phyloP scores from a whole-genome alignment of 1,284 basidiomycete genomes.

The Melampsora larici-populina region DNA sequence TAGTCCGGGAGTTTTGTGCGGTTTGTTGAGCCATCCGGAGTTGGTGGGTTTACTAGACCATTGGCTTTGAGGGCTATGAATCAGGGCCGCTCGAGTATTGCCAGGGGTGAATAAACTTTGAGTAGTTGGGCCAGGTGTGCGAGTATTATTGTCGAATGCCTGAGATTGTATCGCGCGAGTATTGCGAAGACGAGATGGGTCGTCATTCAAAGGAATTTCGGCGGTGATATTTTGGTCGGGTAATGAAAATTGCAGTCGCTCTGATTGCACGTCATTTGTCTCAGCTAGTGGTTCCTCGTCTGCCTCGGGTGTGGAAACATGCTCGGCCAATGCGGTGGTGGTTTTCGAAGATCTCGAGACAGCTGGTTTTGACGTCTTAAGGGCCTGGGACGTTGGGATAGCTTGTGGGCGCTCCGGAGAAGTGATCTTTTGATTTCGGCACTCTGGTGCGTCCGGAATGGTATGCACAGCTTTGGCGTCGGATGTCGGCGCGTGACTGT shows the following conservation, averaged over 20 bases:
- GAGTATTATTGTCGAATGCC: background rate
- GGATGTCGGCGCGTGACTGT: too few species aligned
- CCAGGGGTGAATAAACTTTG: conserved; percentile 33
- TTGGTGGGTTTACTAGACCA: conserved; percentile 38
- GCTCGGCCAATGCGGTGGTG: background rate
- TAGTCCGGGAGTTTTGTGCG: conserved; percentile 27
- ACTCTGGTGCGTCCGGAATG: too few species aligned
- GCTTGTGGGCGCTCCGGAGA: too few species aligned
- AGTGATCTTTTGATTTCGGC: too few species aligned
- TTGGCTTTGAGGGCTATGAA: conserved; percentile 33
- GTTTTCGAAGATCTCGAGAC: background rate
- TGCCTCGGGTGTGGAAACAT: background rate
- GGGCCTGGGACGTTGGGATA: too few species aligned
- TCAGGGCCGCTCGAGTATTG: conserved; percentile 13
- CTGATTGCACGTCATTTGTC: background rate
- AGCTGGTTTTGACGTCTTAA: background rate
- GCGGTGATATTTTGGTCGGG: conserved; percentile 24
- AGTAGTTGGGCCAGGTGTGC: conserved; percentile 18
- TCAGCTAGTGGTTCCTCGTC: background rate
- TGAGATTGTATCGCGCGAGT: conserved; percentile 28
- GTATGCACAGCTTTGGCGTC: too few species aligned
- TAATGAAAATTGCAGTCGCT: background rate
- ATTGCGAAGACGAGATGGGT: conserved; percentile 34
- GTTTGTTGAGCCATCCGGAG: conserved; percentile 28
- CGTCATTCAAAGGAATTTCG: conserved; percentile 36